Conservation (phyloP, 345 rosid genomes). For the Lumnitzera racemosa region DNA sequence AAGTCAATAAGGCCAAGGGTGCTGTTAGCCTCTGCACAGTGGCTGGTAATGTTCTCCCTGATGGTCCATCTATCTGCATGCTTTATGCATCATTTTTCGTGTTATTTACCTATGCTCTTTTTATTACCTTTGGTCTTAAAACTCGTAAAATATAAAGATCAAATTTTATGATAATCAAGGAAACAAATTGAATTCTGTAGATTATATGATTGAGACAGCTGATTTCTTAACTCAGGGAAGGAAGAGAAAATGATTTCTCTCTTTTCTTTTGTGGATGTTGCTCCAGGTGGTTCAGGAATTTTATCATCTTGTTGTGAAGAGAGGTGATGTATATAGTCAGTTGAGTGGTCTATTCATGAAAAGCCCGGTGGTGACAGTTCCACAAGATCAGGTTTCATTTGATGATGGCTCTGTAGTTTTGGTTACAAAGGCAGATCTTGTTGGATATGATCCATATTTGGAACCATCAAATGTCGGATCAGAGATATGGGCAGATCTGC, state of each 20-base stretch:
- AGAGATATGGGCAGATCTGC: conserved; percentile 56
- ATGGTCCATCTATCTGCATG: not conserved
- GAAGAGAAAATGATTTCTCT: no score
- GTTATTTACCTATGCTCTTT: not conserved
- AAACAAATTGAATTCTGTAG: no score
- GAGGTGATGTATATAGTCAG: conserved; percentile 14
- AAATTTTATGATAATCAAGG: no score
- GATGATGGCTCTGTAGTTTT: conserved; percentile 78
- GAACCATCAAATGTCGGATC: conserved; percentile 24
- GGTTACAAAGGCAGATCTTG: conserved; percentile 76
- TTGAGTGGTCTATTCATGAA: conserved; percentile 18
- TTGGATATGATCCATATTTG: conserved; percentile 48
- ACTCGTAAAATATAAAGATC: no score
- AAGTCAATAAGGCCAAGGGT: conserved; percentile 87
- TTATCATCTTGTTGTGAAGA: conserved; percentile 44
- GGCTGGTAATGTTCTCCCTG: conserved; percentile 47
- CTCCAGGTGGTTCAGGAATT: conserved; percentile 84
- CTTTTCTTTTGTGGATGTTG: not conserved
- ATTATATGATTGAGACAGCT: no score
- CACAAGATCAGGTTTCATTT: conserved; percentile 47
- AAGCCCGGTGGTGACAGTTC: conserved; percentile 11
- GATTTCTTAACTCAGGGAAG: no score
- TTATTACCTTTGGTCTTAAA: no score
- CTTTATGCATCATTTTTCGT: not conserved
- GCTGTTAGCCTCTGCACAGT: conserved; percentile 75